Evolutionary conservation across 768 basidiomycete genomes (phyloP), one percentile per base, ranked within the genome.

Genomic region (Leucocoprinus leucothites): DNA sequence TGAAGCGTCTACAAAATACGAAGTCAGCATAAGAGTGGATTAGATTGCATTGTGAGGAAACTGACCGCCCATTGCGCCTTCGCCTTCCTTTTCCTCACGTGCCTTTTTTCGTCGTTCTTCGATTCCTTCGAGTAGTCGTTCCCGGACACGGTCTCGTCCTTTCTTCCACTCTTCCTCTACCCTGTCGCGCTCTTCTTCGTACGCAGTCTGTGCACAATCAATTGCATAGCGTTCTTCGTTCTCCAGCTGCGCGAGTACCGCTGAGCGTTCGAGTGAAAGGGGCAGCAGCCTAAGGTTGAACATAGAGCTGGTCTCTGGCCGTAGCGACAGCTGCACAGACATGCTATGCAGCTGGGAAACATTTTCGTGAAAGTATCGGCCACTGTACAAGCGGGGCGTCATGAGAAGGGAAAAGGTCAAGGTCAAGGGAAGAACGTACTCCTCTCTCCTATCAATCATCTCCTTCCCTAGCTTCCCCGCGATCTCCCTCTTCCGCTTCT

Each of bases 71-170:
- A 82, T 77, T 14, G 82, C 85, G n/a, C 88, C 90, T 61, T 94
- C 91, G 58, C 90, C 89, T 57, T 93, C 91, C 65, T 92, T 93
- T 73, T 94, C 91, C 58, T 94, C 91, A 50, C 91, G 74, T 25
- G 91, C 91, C 57, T 87, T 73, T 60, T 84, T 75, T 53, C 91
- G 70, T 26, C 91, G 77, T 64, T 94, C 91, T 67, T 92, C 91
- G 60, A 94, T 87, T 25, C 91, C 89, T 63, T 93, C 91, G 14
- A 92, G 68, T 26, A 94, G 73, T 14, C 91, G 77, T 62, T 92
- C 89, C 7, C 88, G 75, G 16, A 93, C 85, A 25, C 85, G 74
- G 41, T 89, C 89, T 44, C 86, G 75, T 3, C 91, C 91, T 42
- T 81, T 79, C 59, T 77, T 79, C 85, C 86, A 92, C 64, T 93